Evolutionary conservation across 768 basidiomycete species (phyloP).

Genomic region (Hygrocybe coccinea): DNA sequence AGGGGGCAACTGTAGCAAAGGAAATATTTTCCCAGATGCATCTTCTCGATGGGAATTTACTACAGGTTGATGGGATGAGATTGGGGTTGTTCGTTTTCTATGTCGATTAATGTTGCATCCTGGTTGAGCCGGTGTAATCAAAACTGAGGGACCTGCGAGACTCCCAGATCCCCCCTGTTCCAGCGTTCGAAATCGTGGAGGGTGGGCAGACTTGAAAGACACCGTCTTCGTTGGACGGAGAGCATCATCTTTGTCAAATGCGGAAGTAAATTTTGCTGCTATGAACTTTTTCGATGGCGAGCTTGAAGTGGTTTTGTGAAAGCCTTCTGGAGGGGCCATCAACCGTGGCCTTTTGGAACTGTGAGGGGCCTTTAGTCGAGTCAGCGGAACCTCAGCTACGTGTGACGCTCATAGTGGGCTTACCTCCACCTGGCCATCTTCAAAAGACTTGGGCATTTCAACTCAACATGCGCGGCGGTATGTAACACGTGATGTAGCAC

Average conservation of each 20-base stretch:
- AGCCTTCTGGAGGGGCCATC: constrained; percentile 12
- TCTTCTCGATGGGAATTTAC: no score
- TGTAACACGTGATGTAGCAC: no score
- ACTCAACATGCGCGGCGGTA: no score
- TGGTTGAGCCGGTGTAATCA: not conserved
- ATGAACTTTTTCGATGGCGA: not conserved
- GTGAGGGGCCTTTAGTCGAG: not conserved
- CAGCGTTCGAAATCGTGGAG: not conserved
- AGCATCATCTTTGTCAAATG: not conserved
- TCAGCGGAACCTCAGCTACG: not conserved
- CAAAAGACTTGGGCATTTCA: no score
- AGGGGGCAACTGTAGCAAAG: constrained; percentile 11
- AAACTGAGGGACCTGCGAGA: not conserved
- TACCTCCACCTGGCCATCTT: no score
- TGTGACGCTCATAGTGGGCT: no score
- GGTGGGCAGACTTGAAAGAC: not conserved
- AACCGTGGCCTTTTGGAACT: constrained; percentile 5
- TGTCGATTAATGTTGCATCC: not conserved
- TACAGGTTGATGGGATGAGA: not conserved
- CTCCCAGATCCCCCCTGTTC: not conserved
- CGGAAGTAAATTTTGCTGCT: constrained; percentile 8
- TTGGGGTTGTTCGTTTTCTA: not conserved
- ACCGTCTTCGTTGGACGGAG: not conserved
- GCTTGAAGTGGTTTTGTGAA: not conserved
- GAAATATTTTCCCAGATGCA: constrained; percentile 3